Evolutionary conservation across 257 asterid genomes (phyloP).

Genomic region (Rubia yunnanensis): DNA sequence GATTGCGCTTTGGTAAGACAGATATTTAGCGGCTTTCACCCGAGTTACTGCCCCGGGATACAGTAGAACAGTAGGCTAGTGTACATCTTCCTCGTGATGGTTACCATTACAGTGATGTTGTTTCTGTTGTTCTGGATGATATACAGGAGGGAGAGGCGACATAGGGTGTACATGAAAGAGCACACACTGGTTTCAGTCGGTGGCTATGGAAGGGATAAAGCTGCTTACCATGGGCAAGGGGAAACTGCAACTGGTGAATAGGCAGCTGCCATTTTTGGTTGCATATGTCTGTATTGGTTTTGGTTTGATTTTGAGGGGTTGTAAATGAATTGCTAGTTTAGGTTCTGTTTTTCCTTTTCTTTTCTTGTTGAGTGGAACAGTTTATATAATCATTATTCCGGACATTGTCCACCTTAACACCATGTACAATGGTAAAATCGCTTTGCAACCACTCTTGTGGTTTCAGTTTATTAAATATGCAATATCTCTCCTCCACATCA

Average conservation of each 20-base stretch:
- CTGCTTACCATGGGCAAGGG: background rate
- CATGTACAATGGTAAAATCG: too few relatives aligned
- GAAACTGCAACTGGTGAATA: background rate
- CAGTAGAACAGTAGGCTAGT: slow-evolving; percentile 40
- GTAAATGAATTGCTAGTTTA: background rate
- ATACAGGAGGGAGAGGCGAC: slow-evolving; percentile 75
- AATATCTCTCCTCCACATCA: too few relatives aligned
- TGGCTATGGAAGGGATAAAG: slow-evolving; percentile 29
- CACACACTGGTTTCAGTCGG: slow-evolving; percentile 20
- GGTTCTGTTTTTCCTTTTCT: background rate
- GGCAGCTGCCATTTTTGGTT: background rate
- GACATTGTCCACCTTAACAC: background rate
- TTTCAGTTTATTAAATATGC: too few relatives aligned
- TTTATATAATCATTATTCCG: background rate
- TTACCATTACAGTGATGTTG: slow-evolving; percentile 58
- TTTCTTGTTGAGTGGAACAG: background rate
- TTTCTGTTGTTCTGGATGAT: slow-evolving; percentile 76
- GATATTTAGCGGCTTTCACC: slow-evolving; percentile 43
- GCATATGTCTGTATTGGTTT: slow-evolving; percentile 9
- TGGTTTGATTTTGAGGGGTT: slow-evolving; percentile 5
- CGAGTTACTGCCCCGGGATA: slow-evolving; percentile 53
- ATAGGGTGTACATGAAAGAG: slow-evolving; percentile 56
- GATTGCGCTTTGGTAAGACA: slow-evolving; percentile 70
- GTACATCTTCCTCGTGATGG: slow-evolving; percentile 60
- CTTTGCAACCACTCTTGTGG: too few relatives aligned